Evolutionary conservation across 2,329 filamentous ascomycete species (phyloP).

Genomic region (Ambrosiella cleistominuta): DNA sequence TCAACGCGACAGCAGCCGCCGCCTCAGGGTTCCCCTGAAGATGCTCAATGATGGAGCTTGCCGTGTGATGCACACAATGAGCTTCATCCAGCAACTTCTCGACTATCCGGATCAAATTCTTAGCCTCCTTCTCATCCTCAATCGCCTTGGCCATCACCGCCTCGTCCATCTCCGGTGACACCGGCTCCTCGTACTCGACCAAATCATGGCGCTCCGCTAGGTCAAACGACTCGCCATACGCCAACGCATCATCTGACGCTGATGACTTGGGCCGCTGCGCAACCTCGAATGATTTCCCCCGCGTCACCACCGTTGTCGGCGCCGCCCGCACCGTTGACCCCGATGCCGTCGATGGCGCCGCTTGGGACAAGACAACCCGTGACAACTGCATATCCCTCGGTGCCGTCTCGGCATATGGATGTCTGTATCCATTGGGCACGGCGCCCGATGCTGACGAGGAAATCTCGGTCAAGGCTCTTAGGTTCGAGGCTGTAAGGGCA

Average conservation of each 20-base stretch:
- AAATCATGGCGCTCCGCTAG: constrained; percentile 33
- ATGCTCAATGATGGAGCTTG: constrained; percentile 63
- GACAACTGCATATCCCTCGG: constrained; percentile 15
- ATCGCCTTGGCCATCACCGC: constrained; percentile 26
- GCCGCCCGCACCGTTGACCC: constrained; percentile 8
- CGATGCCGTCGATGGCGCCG: constrained; percentile 20
- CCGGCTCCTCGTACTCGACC: constrained; percentile 7
- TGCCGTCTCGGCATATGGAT: constrained; percentile 27
- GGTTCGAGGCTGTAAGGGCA: constrained; percentile 34
- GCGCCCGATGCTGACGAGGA: constrained; percentile 27
- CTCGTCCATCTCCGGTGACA: constrained; percentile 19
- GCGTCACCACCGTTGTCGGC: too few species aligned
- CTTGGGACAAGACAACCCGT: constrained; percentile 19
- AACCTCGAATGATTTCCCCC: too few species aligned
- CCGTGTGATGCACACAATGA: constrained; percentile 73
- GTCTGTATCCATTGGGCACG: constrained; percentile 18
- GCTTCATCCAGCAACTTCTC: constrained; percentile 70
- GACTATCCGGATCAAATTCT: constrained; percentile 51
- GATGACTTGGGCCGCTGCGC: too few species aligned
- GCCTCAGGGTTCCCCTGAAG: constrained; percentile 59
- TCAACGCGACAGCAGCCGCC: constrained; percentile 82
- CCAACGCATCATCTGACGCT: constrained; percentile 49
- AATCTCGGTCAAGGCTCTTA: constrained; percentile 35
- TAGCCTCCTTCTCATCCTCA: constrained; percentile 36
- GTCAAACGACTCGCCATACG: constrained; percentile 70